Evolutionary conservation across 129 eudicot genomes (phyloP).

Genomic region (Tagetes patula): DNA sequence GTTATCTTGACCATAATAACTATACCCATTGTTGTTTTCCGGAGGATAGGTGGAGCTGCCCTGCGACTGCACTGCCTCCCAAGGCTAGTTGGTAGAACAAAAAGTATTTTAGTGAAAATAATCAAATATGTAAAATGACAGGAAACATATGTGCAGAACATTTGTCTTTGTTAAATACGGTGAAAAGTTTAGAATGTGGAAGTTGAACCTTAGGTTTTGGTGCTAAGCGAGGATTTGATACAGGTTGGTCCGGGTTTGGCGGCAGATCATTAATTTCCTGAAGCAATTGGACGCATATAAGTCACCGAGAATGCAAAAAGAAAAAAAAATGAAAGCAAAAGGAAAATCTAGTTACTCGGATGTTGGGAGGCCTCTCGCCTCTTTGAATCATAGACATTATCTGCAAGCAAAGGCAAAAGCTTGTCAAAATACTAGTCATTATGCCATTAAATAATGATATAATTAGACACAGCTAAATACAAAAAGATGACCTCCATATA

Average conservation of each 20-base stretch:
- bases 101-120: neutral
- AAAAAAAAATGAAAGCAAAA: neutral
- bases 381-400: constrained; percentile 91
- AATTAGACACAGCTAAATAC: constrained; percentile 1
- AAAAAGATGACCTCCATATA: constrained; percentile 66
- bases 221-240: constrained; percentile 74
- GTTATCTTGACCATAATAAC: constrained; percentile 36
- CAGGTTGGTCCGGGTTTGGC: constrained; percentile 92
- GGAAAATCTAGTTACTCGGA: constrained; percentile 49
- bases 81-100: constrained; percentile 52
- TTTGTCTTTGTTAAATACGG: neutral
- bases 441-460: neutral
- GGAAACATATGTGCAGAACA: neutral
- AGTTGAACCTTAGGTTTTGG: constrained; percentile 74
- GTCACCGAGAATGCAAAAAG: neutral
- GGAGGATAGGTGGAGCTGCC: constrained; percentile 41
- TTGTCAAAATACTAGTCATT: constrained; percentile 1
- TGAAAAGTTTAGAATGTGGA: constrained; percentile 1
- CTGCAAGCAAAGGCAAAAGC: constrained; percentile 41
- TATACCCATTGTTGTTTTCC: constrained; percentile 38
- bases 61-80: constrained; percentile 64
- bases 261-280: constrained; percentile 91
- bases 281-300: constrained; percentile 17
- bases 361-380: constrained; percentile 92
- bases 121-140: neutral